phyloP scores from a whole-genome alignment of 495 filamentous ascomycete species.

The Sabuloglossum arenarium region DNA sequence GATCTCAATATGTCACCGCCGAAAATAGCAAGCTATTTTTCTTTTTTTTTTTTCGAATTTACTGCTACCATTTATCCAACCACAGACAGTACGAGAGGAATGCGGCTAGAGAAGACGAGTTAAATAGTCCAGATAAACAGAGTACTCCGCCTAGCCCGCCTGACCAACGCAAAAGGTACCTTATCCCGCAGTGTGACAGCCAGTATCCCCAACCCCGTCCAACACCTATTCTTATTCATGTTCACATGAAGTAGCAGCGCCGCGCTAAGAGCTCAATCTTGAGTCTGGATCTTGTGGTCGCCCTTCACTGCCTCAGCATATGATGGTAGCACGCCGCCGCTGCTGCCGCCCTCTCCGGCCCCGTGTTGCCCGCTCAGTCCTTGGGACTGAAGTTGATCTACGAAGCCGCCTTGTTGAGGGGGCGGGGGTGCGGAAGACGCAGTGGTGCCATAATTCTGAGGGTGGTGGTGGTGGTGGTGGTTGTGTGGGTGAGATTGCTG shows the following conservation, averaged over 20 bases:
- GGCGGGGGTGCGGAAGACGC: neutral
- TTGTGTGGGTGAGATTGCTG: conserved; percentile 4
- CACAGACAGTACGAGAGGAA: too few species aligned
- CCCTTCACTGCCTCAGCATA: conserved; percentile 75
- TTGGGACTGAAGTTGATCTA: neutral
- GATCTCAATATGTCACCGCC: too few species aligned
- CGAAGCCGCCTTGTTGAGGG: neutral
- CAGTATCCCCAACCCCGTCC: neutral
- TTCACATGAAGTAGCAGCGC: neutral
- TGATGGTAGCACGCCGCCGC: conserved; percentile 38
- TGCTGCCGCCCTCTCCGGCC: conserved; percentile 9
- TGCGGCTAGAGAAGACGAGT: too few species aligned
- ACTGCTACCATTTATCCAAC: too few species aligned
- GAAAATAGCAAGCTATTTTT: too few species aligned
- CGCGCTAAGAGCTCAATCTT: neutral
- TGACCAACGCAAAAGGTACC: neutral
- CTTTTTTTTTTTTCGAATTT: too few species aligned
- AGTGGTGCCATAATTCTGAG: conserved; percentile 7
- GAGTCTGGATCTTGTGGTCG: conserved; percentile 64
- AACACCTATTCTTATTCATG: neutral
- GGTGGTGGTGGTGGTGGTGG: conserved; percentile 7
- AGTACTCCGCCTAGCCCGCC: too few species aligned
- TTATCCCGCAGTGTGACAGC: neutral
- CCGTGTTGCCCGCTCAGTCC: neutral
- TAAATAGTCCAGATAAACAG: too few species aligned